Evolutionary conservation across 2,329 filamentous ascomycete species (phyloP), one percentile per base, ranked within the genome.

Genomic region (Fusarium sp.): DNA sequence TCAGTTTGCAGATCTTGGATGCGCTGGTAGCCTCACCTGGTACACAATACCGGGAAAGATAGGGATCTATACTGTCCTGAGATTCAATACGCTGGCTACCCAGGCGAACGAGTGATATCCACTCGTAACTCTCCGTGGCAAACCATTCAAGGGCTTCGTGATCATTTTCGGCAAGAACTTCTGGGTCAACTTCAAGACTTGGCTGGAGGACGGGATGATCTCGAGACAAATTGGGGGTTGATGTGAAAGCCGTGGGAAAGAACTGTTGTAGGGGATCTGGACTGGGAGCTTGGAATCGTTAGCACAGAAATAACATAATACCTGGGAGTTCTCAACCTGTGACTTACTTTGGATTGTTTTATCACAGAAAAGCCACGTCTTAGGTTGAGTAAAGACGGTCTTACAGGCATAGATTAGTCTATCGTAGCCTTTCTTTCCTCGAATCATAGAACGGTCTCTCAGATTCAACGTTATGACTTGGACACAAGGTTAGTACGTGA

Each of bases 401-500:
- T 90, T 89, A 76, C 89, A 93, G 15, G 93, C 93, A 83, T 92
- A 92, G 8, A 90, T 77, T 15, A 97, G 81, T 44, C 93, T 84
- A 65, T 94, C 90, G 73, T 96, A 97, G 0, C 89, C 91, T 67
- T 91, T 94, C 76, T 93, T 96, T 5, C 94, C 94, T 53, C 89
- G 90, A 9, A 93, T 77, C 92, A 97, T 97, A 1, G 89, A 89
- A 1, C 89, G 86, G 7, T 85, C 82, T 19, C 89, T 86, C 26
- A 99, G 84, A 61, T 98, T 89, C 49, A 91, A 83, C 70, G 95
- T 88, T 44, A 98, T 86, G 26, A 90, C 92, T 96, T 57, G 19
- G 26, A 15, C 14, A 30, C 14, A 40, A 10, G 34, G 62, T 82
- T 59, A 81, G 75, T 36, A 21, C 4, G 21, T 15, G 10, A 26